Evolutionary conservation across 106 monocot species (phyloP), one percentile per base, ranked within the genome.

Genomic region (Platanthera guangdongensis): DNA sequence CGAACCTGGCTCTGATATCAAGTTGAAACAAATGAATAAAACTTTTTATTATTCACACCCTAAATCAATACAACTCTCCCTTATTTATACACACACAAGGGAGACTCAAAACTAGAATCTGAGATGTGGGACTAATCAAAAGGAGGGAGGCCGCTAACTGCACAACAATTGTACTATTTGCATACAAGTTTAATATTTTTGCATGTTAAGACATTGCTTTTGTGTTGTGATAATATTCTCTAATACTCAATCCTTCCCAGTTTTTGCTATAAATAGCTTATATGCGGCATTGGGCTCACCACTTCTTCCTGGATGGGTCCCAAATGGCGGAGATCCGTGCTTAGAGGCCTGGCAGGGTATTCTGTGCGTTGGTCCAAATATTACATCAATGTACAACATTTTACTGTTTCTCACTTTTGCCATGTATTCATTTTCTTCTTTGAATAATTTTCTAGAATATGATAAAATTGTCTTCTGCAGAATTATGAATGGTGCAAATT

Each of bases 321-420:
- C 90, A 63, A 88, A 81, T 78, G 94, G 92, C 76, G 99, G 99
- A 39, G 99, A 99, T 30, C 99, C 99, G 16, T 99, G 99, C 71
- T 0, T 14, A 16, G 90, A 92, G 57, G 64, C 9, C 57, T 99
- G 99, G 99, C 99, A 99, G 71, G 99, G 99, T 52, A 87, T 99
- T 68, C 83, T 76, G 75, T 99, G 99, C 76, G 85, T 92, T 32
- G 78, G 51, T 32, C 79, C 92, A 57, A 92, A 94, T 82, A 92
- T 99, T 75, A 88, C 92, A 70, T 81, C 78, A 82, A 90, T 99
- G 99, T 99, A 87, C 32, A 83, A 21, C 74, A 59, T 71, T 84
- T 75, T 64, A 15, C 18, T 19, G 12, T 19, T 71, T 51, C 9
- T 39, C 5, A 8, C 0, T 25, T 78, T 71, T 16, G 25, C 57